Base-by-base conservation (phyloP, 345 rosid species). In the Lepidium africanum region DNA sequence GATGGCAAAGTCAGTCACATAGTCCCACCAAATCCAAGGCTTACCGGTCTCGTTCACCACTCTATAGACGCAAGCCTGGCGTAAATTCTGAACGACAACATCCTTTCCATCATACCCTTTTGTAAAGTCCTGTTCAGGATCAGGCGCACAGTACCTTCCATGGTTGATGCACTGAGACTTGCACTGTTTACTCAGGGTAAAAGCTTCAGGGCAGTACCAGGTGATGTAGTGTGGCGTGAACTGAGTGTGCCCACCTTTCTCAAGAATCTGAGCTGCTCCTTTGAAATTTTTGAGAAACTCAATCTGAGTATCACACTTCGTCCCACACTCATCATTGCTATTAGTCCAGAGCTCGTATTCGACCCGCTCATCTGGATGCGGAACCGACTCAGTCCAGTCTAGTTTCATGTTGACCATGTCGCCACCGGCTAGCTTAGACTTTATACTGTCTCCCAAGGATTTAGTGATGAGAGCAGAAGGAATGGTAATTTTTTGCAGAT, bases 11-110 rank as follows among this genome's bases (percentile, higher is more conserved):
- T 84, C 88, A 41, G 86, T 78, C 42, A 82, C 88, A 63, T 84
- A 84, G 69, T 84, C 88, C 88, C 88, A 84, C 88, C 88, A 84
- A 47, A 82, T 46, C 88, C 88, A 84, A 0, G 88, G 88, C 65
- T 80, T 81, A 35, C 84, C 83, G 7, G 76, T 81, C 58, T 84
- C 88, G 11, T 78, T 81, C 62, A 81, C 30, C 42, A 84, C 86
- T 78, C 78, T 80, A 42, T 57, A 80, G 59, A 84, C 76, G n/a
- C 88, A 84, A 57, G 74, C 82, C 74, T 84, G 88, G 0, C 86
- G 76, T 3, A 84, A 40, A 75, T 84, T 84, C 70, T 82, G 84
- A 53, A 80, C 63, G 0, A 84, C 86, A n/a, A 84, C 88, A 78
- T 84, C 88, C 57, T 82, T 84, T 3, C 88, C 88, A 74, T 84